Evolutionary conservation across 768 basidiomycete genomes (phyloP).

Genomic region (Leccinum barrowsii): DNA sequence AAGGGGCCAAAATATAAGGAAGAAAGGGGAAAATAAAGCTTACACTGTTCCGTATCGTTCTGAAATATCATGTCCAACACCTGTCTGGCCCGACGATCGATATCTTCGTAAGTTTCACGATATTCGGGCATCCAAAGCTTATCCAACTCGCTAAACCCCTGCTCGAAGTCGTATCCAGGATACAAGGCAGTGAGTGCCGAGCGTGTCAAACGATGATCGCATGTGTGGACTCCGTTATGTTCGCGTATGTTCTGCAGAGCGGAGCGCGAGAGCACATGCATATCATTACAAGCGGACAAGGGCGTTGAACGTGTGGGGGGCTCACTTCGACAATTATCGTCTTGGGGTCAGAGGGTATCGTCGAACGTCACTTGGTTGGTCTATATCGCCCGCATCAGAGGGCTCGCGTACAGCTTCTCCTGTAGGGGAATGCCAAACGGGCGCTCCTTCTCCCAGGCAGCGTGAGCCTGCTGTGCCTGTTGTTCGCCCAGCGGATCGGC

Average conservation of each 20-base stretch:
- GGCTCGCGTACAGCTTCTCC: constrained; percentile 34
- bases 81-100: constrained; percentile 43
- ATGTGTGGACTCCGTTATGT: constrained; percentile 62
- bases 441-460: constrained; percentile 16
- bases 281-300: not conserved
- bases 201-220: constrained; percentile 58
- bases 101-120: constrained; percentile 22
- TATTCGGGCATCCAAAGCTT: constrained; percentile 45
- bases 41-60: constrained; percentile 42
- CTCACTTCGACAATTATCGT: constrained; percentile 55
- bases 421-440: constrained; percentile 16
- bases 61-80: constrained; percentile 59
- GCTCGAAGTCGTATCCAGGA: constrained; percentile 51
- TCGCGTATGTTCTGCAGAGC: constrained; percentile 59
- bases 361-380: constrained; percentile 55
- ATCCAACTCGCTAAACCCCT: constrained; percentile 58
- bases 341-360: constrained; percentile 22
- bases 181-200: constrained; percentile 39
- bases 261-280: not conserved
- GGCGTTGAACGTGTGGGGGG: not conserved
- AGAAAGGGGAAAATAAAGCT: not conserved
- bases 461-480: constrained; percentile 43
- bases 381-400: constrained; percentile 56
- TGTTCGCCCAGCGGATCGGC: constrained; percentile 42
- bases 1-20: not conserved